Conservation (phyloP, 208 protist genomes). For the Entamoeba dispar region DNA sequence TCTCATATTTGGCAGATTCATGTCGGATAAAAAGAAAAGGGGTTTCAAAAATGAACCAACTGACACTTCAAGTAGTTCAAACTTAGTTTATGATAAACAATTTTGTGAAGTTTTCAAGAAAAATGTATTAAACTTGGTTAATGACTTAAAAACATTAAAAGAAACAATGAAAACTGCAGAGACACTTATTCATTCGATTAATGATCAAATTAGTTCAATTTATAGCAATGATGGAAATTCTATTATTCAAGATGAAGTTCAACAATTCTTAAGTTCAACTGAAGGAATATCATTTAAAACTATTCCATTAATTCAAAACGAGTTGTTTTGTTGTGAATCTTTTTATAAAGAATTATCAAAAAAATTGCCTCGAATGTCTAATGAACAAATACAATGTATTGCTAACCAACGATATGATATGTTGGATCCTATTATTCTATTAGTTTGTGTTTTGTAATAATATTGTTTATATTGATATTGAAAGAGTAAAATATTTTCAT, state of each 20-base stretch:
- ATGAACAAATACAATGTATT: not conserved
- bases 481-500: no score
- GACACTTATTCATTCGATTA: not conserved
- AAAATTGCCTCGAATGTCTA: not conserved
- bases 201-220: not conserved
- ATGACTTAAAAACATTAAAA: not conserved
- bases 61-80: no score
- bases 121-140: no score
- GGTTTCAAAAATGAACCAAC: no score
- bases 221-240: not conserved
- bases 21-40: no score
- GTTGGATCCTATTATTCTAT: not conserved
- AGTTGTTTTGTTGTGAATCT: not conserved
- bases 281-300: not conserved
- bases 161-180: not conserved
- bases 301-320: not conserved
- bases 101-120: no score
- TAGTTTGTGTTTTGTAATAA: not conserved
- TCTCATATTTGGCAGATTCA: no score
- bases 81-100: no score
- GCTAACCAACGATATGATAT: not conserved
- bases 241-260: not conserved
- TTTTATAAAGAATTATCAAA: not conserved
- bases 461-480: no score
- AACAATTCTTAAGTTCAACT: not conserved